Base-by-base conservation (phyloP, 2,329 filamentous ascomycete genomes). In the Pseudopithomyces chartarum region DNA sequence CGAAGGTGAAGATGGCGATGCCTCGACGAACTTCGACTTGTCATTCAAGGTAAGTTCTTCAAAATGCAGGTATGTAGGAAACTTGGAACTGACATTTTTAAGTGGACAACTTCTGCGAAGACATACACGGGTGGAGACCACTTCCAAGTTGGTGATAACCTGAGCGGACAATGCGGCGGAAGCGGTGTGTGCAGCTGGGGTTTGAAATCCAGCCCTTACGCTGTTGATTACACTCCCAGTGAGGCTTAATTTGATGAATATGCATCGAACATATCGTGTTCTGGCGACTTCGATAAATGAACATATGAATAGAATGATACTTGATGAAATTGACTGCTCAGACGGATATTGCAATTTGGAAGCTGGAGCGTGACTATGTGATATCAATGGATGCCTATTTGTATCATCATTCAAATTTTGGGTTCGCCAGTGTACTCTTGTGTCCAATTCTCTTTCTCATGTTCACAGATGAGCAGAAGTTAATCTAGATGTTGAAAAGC, bases 111-210 rank as follows among this genome's bases (percentile, higher is more conserved):
- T 34, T 50, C 7, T n/a, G 11, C 7, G 8, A 51, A 51, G 38
- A 45, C 26, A 6, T 62, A 53, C 29, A 33, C 17, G 10, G 59
- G 51, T 10, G 49, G 33, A 7, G 59, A 39, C 3, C 26, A 45
- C n/a, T 59, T 62, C 48, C 46, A 51, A n/a, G 52, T 55, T 44
- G 56, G 56, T 1, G 47, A 15, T 12, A 57, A 56, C 34, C 29
- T 61, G 40, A 22, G 45, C 11, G 56, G 59, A 15, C 50, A 59
- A 39, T 61, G 59, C 26, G 59, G 59, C 22, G 59, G 56, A 29
- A 50, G 47, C 34, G 47, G 47, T 17, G 47, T 50, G 34, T 50
- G 47, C 34, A 50, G 19, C 15, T 50, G 47, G 47, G 29, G n/a
- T 12, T 40, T 50, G 34, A 19, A 19, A 5, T 12, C 6, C 7